Evolutionary conservation across 805 yeast genomes (phyloP), one percentile per base, ranked within the genome.

Genomic region (Yarrowia divulgata): DNA sequence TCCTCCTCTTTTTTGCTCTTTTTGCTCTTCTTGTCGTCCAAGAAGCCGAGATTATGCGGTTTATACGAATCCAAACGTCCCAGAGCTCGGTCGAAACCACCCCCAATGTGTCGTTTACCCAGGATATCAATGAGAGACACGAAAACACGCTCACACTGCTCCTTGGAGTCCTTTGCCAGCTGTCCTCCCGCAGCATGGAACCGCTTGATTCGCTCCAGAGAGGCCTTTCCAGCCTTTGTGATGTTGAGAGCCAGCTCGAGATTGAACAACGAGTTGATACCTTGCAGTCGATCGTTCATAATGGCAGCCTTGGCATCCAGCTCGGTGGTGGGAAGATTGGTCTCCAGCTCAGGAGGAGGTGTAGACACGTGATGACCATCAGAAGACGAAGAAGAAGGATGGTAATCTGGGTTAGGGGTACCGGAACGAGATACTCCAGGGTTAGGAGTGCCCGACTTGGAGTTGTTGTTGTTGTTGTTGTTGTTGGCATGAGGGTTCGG

Each of bases 11-110:
- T 58, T 8, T 43, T 45, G 8, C 50, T 32, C 66, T 60, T 60
- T 9, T 60, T 60, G 32, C 40, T 14, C 52, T 60, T 60, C 35
- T 60, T 60, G 1, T 60, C 66, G 18, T 60, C 66, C 66, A 60
- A n/a, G 8, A 60, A 60, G 8, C 52, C 63, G 13, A 57, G 40
- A 29, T 63, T 63, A 42, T 80, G 76, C 0, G 97, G 94, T 70
- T 90, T 88, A 74, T 93, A 94, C 45, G 86, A 84, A 68, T 87
- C 84, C 69, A 94, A 80, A 67, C 93, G 85, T 1, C 79, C 80
- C 66, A 93, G 81, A 0, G 98, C 98, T 73, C 87, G 89, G 49
- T 87, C 88, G 76, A 95, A 95, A 0, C 98, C 98, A 0, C 87
- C 87, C 71, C 85, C 84, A n/a, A 95, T 82, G 78, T 95, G 98